Base-by-base conservation (phyloP, 2,329 filamentous ascomycete genomes). In the Diplodia sapinea region DNA sequence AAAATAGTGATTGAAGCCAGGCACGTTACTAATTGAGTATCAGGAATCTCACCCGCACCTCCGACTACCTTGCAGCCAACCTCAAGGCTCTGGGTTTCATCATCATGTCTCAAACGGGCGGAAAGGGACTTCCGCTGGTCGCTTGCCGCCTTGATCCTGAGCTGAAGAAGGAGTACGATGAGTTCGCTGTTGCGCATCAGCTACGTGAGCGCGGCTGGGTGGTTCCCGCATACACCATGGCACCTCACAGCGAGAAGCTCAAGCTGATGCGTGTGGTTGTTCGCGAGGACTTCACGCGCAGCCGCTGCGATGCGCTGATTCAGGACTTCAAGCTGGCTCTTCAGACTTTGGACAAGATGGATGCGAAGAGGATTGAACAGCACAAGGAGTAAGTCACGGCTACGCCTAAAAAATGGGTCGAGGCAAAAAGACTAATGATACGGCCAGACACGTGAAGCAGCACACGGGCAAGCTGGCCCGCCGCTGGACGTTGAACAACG, bases 201-300 rank as follows among this genome's bases (percentile, higher is more conserved):
- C 87, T 97, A 31, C 90, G 94, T 63, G 89, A 92, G 71, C 88
- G 93, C 40, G 92, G 92, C 52, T 98, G 94, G 94, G 91, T 97
- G 36, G 92, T 97, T 0, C 94, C 94, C 0, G 94, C 94, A 0
- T 98, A 98, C 81, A 98, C 94, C 49, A 97, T 97, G 94, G 94
- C 94, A 0, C 94, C 94, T 20, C 86, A 96, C 77, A 93, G 92
- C 20, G 84, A 92, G 67, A 83, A 88, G 71, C 85, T 97, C 75
- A 96, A 97, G 85, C 90, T 98, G 86, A 88, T 97, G 83, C 89
- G 94, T 47, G 88, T 97, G 4, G 94, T 98, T 0, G 92, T 97
- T 4, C 88, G 94, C 62, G 94, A 97, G 80, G 94, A 97, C 80
- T 97, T 98, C 73, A 91, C 88, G 56, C 89, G 91, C 78, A 88